phyloP scores from a whole-genome alignment of 805 yeast genomes.

The Saccharomycopsis guyanensis region DNA sequence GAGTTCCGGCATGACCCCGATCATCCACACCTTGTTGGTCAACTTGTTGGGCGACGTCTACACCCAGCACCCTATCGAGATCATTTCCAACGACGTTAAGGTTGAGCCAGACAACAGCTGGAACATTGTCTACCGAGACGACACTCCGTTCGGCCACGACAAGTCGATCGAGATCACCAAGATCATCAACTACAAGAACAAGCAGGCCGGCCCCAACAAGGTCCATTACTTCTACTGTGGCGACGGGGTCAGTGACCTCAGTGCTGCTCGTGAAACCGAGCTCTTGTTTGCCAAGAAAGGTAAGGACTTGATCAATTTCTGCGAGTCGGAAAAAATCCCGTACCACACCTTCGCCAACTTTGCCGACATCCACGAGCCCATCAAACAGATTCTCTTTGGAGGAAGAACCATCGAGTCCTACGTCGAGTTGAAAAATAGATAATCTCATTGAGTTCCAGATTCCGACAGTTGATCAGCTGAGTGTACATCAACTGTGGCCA shows the following conservation, averaged over 20 bases:
- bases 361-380: slow-evolving; percentile 40
- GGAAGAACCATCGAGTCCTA: slow-evolving; percentile 10
- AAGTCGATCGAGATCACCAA: slow-evolving; percentile 70
- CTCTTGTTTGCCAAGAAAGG: slow-evolving; percentile 90
- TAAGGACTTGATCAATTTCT: slow-evolving; percentile 78
- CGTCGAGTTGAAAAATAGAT: slow-evolving; percentile 15
- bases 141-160: slow-evolving; percentile 89
- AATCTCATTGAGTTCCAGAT: not conserved
- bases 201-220: slow-evolving; percentile 29
- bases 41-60: slow-evolving; percentile 45
- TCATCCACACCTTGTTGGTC: slow-evolving; percentile 69
- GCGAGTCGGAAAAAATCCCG: slow-evolving; percentile 73
- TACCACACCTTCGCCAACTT: slow-evolving; percentile 77
- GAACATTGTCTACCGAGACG: slow-evolving; percentile 83
- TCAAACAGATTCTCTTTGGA: slow-evolving; percentile 11
- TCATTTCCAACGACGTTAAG: slow-evolving; percentile 72
- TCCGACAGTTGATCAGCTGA: too few relatives aligned
- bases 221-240: slow-evolving; percentile 89
- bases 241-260: slow-evolving; percentile 92
- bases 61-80: slow-evolving; percentile 48
- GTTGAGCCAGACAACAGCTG: slow-evolving; percentile 45
- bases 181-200: slow-evolving; percentile 29
- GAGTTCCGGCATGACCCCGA: slow-evolving; percentile 90
- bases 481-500: too few relatives aligned
- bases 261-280: slow-evolving; percentile 94